Evolutionary conservation across 306 rosid genomes (phyloP).

Genomic region (Hippophae tibetana): DNA sequence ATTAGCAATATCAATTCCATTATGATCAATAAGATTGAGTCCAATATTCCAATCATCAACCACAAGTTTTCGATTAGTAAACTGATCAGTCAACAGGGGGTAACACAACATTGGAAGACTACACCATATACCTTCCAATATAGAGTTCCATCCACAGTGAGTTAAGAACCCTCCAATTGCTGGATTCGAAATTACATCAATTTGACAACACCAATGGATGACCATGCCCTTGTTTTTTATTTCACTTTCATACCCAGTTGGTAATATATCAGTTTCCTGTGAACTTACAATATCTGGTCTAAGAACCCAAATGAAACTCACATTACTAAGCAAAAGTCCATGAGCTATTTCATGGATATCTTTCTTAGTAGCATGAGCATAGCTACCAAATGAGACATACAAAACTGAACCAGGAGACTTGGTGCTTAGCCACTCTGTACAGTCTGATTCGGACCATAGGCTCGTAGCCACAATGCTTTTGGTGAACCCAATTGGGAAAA

Average conservation of each 20-base stretch:
- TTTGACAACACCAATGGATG: constrained; percentile 19
- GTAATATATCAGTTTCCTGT: constrained; percentile 4
- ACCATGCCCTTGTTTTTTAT: constrained; percentile 12
- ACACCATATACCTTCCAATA: constrained; percentile 20
- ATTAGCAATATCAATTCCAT: too few relatives aligned
- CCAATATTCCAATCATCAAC: constrained; percentile 26
- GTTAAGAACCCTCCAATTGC: constrained; percentile 17
- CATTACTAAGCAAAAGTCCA: constrained; percentile 9
- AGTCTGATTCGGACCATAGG: constrained; percentile 14
- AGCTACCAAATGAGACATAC: constrained; percentile 13
- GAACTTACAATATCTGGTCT: constrained; percentile 11
- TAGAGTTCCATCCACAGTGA: constrained; percentile 28
- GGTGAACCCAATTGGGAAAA: constrained; percentile 8
- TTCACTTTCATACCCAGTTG: constrained; percentile 13
- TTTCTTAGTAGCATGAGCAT: constrained; percentile 8
- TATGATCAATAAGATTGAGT: constrained; percentile 11
- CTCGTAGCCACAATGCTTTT: constrained; percentile 15
- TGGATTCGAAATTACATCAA: constrained; percentile 21
- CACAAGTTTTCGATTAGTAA: constrained; percentile 21
- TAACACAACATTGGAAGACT: constrained; percentile 14
- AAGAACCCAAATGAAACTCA: constrained; percentile 5
- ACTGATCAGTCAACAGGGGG: constrained; percentile 17
- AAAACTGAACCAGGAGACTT: constrained; percentile 7
- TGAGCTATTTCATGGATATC: constrained; percentile 12
- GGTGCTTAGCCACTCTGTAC: constrained; percentile 7